Base-by-base conservation (phyloP, 768 basidiomycete genomes). In the Austroboletus festivus region DNA sequence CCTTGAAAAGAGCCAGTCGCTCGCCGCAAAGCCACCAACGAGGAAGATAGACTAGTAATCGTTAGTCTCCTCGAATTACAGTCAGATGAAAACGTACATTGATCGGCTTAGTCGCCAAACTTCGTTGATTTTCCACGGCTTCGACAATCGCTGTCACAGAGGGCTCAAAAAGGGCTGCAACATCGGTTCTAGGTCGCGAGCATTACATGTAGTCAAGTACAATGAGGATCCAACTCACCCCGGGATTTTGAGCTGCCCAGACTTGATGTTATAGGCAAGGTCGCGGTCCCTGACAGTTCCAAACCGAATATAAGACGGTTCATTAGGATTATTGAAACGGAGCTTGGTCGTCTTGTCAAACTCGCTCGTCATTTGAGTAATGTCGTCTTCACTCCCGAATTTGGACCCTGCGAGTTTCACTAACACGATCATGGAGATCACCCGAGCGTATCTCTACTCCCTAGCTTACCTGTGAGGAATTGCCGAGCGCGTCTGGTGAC, bases 281-380 rank as follows among this genome's bases (percentile, higher is more conserved):
- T 90, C 87, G 69, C 85, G 89, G 62, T 89, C 87, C 4, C 89
- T 73, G 0, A 87, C 87, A 2, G 85, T 85, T 20, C 87, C 87
- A 59, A 89, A 90, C 0, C 75, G 79, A 26, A 90, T 78, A 57
- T 84, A 89, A 62, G 89, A 86, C 16, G 79, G 55, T 12, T 85
- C 83, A 38, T 76, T 78, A 57, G 74, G 74, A 51, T 86, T 83
- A 3, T 86, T 78, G 64, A 90, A 90, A 0, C 89, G 67, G 23
- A 86, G 79, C 61, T 90, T 90, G 4, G 87, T 90, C 0, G 86
- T 88, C 64, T 90, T 87, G 48, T 90, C 86, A 62, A 90, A 90
- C 15, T 81, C 77, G 54, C 82, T 81, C 5, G 87, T 84, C 58
- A 90, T 87, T 56, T 90, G 87, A 44, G 89, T 87, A 8, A 90